Evolutionary conservation across 164 flowering plant species (phyloP).

Genomic region (Santalum album): DNA sequence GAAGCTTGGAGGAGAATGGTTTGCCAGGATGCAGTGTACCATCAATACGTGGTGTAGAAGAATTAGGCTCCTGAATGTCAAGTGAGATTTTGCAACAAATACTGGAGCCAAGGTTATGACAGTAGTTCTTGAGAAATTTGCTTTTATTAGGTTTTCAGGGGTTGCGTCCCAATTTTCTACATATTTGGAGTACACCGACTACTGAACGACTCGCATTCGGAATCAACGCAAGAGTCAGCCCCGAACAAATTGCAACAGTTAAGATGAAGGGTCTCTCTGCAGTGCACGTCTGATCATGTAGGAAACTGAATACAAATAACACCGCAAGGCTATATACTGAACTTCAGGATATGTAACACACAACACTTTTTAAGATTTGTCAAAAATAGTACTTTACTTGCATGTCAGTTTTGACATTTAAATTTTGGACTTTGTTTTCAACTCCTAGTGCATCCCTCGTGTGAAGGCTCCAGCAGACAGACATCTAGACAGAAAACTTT

Average conservation of each 20-base stretch:
- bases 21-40: conserved; percentile 20
- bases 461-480: no score
- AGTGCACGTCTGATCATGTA: conserved; percentile 77
- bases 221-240: conserved; percentile 44
- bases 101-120: conserved; percentile 20
- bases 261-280: conserved; percentile 64
- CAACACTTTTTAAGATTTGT: no score
- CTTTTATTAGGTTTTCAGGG: conserved; percentile 29
- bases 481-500: no score
- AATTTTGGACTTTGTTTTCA: no score
- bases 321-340: neutral
- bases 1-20: conserved; percentile 33
- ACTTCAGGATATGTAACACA: no score
- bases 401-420: no score
- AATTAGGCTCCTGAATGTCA: conserved; percentile 16
- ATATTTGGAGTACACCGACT: conserved; percentile 44
- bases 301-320: conserved; percentile 5
- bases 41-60: conserved; percentile 13
- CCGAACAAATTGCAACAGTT: conserved; percentile 38
- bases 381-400: no score
- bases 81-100: conserved; percentile 16
- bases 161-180: conserved; percentile 18
- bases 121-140: conserved; percentile 57
- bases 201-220: conserved; percentile 78
- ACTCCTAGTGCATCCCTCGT: no score